Base-by-base conservation (phyloP, 495 filamentous ascomycete genomes). In the Trichoderma reesei region DNA sequence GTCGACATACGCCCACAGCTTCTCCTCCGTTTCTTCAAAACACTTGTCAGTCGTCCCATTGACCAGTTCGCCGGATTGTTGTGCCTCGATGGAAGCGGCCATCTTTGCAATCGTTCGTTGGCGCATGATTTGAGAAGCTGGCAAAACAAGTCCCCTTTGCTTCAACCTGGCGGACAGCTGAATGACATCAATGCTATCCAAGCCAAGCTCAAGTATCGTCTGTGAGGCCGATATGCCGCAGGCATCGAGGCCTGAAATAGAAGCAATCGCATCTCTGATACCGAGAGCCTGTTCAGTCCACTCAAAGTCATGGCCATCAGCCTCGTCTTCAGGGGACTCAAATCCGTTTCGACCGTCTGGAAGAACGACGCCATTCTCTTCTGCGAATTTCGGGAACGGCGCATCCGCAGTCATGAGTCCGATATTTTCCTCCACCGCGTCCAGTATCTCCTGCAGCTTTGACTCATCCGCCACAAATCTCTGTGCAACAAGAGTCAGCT, bases 111-210 rank as follows among this genome's bases (percentile, higher is more conserved):
- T 82, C 1, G 84, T 90, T 59, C 85, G 83, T n/a, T 76, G 77
- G 65, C 80, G 84, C 82, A 93, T 86, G 59, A 95, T 83, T 41
- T 72, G 72, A 70, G 89, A 88, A 13, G 90, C 82, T 9, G 86
- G 79, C 61, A 92, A 66, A 3, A 74, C 70, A 41, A 90, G 80
- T 0, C 83, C 85, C 13, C 73, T 61, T 59, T 74, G 79, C 67
- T 83, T 88, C 31, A 95, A 75, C 56, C 78, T 79, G 1, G 88
- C 83, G 1, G 89, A 83, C 5, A 91, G 76, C 70, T 87, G 89
- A 67, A 86, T 87, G 18, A 81, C 72, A 66, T 89, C 86, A 66
- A 89, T 87, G 67, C 86, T 88, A 71, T 89, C 87, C 9, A 89
- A 75, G 0, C 86, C 86, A 11, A 89, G 76, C 59, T 85, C 81